Evolutionary conservation across 805 yeast species (phyloP).

Genomic region (Ogataea siamensis): DNA sequence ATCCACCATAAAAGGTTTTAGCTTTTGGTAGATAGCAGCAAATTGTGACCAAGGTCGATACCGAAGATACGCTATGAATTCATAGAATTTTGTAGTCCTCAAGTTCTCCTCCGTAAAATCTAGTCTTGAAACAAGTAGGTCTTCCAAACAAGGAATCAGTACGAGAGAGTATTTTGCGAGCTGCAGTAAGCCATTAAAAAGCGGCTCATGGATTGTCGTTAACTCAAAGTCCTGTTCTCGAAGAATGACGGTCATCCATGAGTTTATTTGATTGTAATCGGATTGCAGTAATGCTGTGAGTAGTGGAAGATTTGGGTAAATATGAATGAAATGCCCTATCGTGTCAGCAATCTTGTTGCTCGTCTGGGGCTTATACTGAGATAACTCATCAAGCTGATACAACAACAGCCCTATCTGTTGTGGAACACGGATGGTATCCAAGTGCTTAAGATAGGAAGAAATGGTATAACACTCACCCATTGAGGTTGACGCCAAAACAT

Average conservation of each 20-base stretch:
- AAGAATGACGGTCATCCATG: constrained; percentile 17
- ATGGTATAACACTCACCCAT: constrained; percentile 17
- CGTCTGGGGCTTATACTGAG: neutral
- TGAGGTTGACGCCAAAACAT: constrained; percentile 10
- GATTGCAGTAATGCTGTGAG: constrained; percentile 15
- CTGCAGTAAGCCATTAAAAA: constrained; percentile 18
- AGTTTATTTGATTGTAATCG: constrained; percentile 12
- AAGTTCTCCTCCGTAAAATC: constrained; percentile 4
- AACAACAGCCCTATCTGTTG: constrained; percentile 21
- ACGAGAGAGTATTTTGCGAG: constrained; percentile 10
- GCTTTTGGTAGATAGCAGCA: constrained; percentile 2
- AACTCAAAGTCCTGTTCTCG: constrained; percentile 3
- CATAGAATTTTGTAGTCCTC: constrained; percentile 16
- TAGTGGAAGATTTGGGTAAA: constrained; percentile 15
- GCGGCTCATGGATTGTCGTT: constrained; percentile 8
- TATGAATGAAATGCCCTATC: constrained; percentile 8
- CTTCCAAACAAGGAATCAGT: constrained; percentile 11
- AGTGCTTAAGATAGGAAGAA: constrained; percentile 9
- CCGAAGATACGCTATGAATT: constrained; percentile 16
- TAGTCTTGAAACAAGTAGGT: constrained; percentile 5
- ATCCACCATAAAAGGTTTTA: constrained; percentile 8
- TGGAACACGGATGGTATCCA: constrained; percentile 14
- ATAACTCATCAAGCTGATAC: constrained; percentile 13
- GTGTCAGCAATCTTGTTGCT: constrained; percentile 4
- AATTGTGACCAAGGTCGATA: constrained; percentile 19